Evolutionary conservation across 1,284 basidiomycete genomes (phyloP), one percentile per base, ranked within the genome.

Genomic region (Sutorius eximius): DNA sequence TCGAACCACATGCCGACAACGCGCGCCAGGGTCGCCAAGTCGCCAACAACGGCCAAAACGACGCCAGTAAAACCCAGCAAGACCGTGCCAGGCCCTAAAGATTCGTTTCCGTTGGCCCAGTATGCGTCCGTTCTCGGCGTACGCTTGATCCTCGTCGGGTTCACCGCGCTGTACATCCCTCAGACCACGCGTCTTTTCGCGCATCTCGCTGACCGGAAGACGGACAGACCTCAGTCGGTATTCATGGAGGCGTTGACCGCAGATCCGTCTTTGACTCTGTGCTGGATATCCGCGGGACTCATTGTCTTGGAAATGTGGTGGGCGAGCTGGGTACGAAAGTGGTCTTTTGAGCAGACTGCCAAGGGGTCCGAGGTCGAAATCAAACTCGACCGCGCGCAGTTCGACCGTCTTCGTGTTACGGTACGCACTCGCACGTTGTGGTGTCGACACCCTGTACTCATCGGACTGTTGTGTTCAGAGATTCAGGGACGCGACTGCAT

Each of bases 81-180:
- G 29, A 36, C 46, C 18, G 36, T 48, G 22, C 51, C 32, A 44
- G 33, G 38, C 11, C 30, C 45, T 0, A 4, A 22, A 6, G 55
- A 52, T 29, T 46, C 55, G 55, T 79, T 80, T 60, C 77, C 79
- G 29, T 71, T 79, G 38, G 75, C 77, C 11, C 74, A 77, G 44
- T 92, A 92, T 74, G 81, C 83, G 51, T 84, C 87, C n/a, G 72
- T 85, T 16, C 83, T 91, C n/a, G 82, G 83, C 32, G 84, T 91
- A 29, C 87, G 90, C 65, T 77, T 83, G 1, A 77, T 81, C 22
- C 81, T 93, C 7, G 79, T 92, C 52, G 67, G 75, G 3, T 89
- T 89, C 63, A 78, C 80, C 7, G 81, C 83, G 7, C 73, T 90
- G 48, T 85, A 83, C 64, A 77, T 89, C 16, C 89, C 86, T 15